Conservation (phyloP, 495 filamentous ascomycete genomes). For the Penicillium arizonense region DNA sequence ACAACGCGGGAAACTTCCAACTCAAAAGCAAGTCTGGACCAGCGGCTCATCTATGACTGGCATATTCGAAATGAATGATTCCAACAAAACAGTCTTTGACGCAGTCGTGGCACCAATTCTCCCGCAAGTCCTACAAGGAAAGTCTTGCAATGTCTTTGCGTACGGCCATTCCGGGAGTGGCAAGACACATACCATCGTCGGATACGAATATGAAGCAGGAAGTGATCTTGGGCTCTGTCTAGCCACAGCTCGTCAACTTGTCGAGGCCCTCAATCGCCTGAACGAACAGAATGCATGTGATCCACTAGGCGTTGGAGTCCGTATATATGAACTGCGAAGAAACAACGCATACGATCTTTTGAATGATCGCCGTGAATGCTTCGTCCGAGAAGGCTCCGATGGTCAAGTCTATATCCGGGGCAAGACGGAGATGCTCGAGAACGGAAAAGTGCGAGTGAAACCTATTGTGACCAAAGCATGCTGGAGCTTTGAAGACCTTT, state of each 20-base stretch:
- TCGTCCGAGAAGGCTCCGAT: constrained; percentile 23
- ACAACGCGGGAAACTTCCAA: too few relatives aligned
- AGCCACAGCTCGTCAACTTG: constrained; percentile 16
- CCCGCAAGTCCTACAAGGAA: constrained; percentile 2
- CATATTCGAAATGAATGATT: too few relatives aligned
- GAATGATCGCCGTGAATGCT: constrained; percentile 17
- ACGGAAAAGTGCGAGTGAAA: constrained; percentile 23
- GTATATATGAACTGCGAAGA: constrained; percentile 25
- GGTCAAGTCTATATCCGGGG: constrained; percentile 19
- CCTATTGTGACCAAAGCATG: constrained; percentile 20
- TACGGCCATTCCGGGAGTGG: constrained; percentile 31
- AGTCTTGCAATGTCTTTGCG: constrained; percentile 22
- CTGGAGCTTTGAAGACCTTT: constrained; percentile 24
- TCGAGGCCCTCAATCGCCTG: neutral
- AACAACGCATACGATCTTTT: constrained; percentile 26
- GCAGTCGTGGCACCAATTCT: constrained; percentile 6
- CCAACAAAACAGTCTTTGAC: too few relatives aligned
- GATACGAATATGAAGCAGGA: constrained; percentile 19
- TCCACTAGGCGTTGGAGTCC: constrained; percentile 19
- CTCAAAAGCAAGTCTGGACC: too few relatives aligned
- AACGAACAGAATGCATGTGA: constrained; percentile 3
- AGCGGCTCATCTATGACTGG: too few relatives aligned
- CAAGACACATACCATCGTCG: constrained; percentile 27
- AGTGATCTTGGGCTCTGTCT: constrained; percentile 23
- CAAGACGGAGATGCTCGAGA: constrained; percentile 22